Evolutionary conservation across 176 grass and related monocot species (phyloP).

Genomic region (Poa pratensis): DNA sequence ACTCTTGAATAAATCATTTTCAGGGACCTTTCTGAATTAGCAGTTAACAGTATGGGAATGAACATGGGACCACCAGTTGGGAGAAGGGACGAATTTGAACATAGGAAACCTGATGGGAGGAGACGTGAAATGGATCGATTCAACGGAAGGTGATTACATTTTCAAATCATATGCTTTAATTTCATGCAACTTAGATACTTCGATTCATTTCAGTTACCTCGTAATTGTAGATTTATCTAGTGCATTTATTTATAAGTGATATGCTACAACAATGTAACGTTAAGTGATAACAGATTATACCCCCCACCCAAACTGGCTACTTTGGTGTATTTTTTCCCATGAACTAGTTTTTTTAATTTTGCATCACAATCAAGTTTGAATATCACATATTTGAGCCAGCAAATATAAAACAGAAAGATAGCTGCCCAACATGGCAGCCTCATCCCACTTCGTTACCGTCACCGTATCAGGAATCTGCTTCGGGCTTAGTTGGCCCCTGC

Average conservation of each 20-base stretch:
- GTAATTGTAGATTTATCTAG: not conserved
- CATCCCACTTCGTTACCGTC: not conserved
- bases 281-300: not conserved
- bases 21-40: conserved; percentile 92
- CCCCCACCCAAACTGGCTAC: not conserved
- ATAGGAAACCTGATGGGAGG: conserved; percentile 70
- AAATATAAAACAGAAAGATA: not conserved
- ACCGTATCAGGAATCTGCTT: not conserved
- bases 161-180: not conserved
- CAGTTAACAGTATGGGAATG: conserved; percentile 74
- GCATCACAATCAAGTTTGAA: conserved; percentile 1
- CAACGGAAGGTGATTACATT: conserved; percentile 65
- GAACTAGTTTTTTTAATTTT: not conserved
- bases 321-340: not conserved
- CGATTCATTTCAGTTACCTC: not conserved
- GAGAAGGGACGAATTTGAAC: conserved; percentile 70
- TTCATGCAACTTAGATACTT: conserved; percentile 8
- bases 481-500: not conserved
- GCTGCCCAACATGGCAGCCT: not conserved
- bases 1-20: conserved; percentile 44
- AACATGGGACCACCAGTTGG: conserved; percentile 74
- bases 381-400: conserved; percentile 2
- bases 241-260: not conserved
- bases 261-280: not conserved
- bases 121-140: conserved; percentile 65